phyloP scores from a whole-genome alignment of 805 yeast species.

The Lachancea nothofagi region DNA sequence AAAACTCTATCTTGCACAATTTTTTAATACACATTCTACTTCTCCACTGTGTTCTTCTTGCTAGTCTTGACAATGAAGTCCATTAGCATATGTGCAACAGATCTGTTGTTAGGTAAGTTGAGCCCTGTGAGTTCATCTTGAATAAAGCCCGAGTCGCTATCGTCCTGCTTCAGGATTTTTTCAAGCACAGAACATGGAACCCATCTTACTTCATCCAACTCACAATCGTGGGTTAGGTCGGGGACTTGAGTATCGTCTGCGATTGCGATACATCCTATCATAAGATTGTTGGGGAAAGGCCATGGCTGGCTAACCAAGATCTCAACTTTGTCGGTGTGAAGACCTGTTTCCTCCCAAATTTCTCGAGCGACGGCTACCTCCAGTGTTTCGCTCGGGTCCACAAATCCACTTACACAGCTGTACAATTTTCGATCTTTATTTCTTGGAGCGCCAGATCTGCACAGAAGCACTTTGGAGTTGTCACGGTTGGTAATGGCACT shows the following conservation, averaged over 20 bases:
- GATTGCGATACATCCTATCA: conserved; percentile 85
- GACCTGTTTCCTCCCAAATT: conserved; percentile 95
- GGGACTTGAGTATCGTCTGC: conserved; percentile 66
- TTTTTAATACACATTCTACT: too few relatives aligned
- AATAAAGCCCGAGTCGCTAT: conserved; percentile 8
- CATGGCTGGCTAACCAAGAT: conserved; percentile 84
- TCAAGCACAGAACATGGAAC: conserved; percentile 51
- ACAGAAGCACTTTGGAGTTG: conserved; percentile 9
- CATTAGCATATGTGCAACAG: conserved; percentile 28
- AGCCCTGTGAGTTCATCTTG: conserved; percentile 9
- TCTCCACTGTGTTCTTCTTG: not conserved
- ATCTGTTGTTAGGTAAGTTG: conserved; percentile 21
- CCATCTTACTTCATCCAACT: conserved; percentile 83
- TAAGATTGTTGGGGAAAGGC: conserved; percentile 93
- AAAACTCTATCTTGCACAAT: too few relatives aligned
- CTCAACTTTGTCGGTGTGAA: conserved; percentile 46
- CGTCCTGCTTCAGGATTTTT: conserved; percentile 5
- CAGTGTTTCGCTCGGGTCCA: conserved; percentile 91
- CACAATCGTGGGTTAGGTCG: conserved; percentile 76
- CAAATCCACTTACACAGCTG: conserved; percentile 88
- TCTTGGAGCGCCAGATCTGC: conserved; percentile 49
- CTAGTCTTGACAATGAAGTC: conserved; percentile 17
- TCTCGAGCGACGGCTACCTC: conserved; percentile 86
- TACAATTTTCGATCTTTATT: conserved; percentile 72
- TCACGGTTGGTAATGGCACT: conserved; percentile 65